Conservation (phyloP, 1,284 basidiomycete species). For the Ganoderma leucocontextum region DNA sequence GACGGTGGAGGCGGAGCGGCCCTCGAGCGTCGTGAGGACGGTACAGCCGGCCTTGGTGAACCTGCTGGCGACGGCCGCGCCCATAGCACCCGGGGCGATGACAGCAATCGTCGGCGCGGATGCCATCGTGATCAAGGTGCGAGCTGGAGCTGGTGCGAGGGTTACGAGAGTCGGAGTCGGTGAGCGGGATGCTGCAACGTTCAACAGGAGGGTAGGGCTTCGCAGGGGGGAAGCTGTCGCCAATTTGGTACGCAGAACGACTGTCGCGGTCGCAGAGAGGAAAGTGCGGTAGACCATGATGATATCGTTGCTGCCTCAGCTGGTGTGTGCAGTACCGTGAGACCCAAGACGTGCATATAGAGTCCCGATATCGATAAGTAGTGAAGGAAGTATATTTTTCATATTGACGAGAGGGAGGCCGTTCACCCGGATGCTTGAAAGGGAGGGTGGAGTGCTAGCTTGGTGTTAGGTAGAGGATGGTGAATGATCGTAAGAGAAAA, state of each 20-base stretch:
- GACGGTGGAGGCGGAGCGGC: conserved; percentile 56
- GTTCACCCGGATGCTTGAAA: too few relatives aligned
- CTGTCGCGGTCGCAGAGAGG: neutral
- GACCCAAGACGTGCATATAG: neutral
- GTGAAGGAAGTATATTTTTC: too few relatives aligned
- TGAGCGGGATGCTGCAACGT: neutral
- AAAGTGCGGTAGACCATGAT: neutral
- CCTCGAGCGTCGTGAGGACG: conserved; percentile 59
- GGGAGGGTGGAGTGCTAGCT: too few relatives aligned
- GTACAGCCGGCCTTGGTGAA: conserved; percentile 52
- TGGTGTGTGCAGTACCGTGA: neutral
- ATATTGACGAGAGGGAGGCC: too few relatives aligned
- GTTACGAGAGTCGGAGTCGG: neutral
- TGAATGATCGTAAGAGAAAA: too few relatives aligned
- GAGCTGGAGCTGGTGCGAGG: neutral
- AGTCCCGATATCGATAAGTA: too few relatives aligned
- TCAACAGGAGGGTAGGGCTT: neutral
- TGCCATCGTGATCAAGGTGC: neutral
- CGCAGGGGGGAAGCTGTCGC: neutral
- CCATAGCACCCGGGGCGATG: conserved; percentile 55
- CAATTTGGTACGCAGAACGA: neutral
- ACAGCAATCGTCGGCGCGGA: conserved; percentile 47
- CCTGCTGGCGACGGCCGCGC: conserved; percentile 52
- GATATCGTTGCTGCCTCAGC: neutral
- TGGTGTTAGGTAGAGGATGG: too few relatives aligned